A percentile compares a stretch with the other conserved stretches of the same genome.
phyloP scores from a whole-genome alignment of 2,329 filamentous ascomycete species.

The Diplodia seriata region DNA sequence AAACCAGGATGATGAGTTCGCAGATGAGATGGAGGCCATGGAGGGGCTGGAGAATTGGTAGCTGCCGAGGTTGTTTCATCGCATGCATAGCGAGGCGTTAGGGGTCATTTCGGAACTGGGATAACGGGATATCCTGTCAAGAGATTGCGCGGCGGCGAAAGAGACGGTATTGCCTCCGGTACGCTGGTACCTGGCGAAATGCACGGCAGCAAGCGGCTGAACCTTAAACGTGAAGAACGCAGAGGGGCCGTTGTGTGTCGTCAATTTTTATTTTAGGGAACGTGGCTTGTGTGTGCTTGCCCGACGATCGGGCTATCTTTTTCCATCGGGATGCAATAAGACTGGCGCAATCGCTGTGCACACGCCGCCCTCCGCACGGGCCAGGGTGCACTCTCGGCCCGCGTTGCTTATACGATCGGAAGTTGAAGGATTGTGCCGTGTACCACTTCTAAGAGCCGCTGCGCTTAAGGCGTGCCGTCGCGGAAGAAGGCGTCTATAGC shows the following conservation, averaged over 20 bases:
- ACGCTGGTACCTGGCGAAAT: slow-evolving; percentile 23
- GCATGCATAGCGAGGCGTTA: slow-evolving; percentile 29
- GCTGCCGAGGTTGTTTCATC: slow-evolving; percentile 32
- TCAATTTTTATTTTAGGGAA: slow-evolving; percentile 19
- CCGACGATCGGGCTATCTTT: slow-evolving; percentile 10
- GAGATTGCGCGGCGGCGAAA: slow-evolving; percentile 25
- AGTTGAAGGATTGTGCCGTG: background rate
- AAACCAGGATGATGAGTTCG: slow-evolving; percentile 45
- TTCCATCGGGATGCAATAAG: slow-evolving; percentile 3
- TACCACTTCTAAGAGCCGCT: background rate
- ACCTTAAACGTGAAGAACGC: slow-evolving; percentile 7
- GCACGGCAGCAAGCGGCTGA: slow-evolving; percentile 20
- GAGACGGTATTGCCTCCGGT: slow-evolving; percentile 14
- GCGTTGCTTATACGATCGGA: background rate
- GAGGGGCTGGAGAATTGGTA: slow-evolving; percentile 48
- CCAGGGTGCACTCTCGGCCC: background rate
- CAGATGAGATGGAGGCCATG: slow-evolving; percentile 51
- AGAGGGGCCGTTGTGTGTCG: background rate
- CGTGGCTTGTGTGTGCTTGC: slow-evolving; percentile 19
- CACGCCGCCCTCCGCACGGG: background rate
- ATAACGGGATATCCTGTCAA: slow-evolving; percentile 30
- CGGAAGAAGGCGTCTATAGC: background rate
- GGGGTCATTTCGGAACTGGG: slow-evolving; percentile 27
- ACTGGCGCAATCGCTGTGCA: slow-evolving; percentile 8
- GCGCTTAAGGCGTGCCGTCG: background rate